Base-by-base conservation (phyloP, 192 early-diverging fungal genomes). In the Glomus cerebriforme region DNA sequence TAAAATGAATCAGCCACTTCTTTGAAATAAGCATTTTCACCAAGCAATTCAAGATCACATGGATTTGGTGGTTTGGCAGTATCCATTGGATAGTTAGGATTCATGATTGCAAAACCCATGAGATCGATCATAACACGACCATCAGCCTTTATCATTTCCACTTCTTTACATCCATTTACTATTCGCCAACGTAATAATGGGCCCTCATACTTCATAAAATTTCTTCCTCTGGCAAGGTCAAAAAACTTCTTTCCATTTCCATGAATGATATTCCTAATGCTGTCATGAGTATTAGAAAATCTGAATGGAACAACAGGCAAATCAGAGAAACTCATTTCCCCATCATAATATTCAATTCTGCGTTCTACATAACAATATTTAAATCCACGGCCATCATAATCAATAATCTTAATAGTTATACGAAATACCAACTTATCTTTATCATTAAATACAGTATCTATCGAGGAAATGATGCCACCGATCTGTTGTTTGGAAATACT, bases 41-140 rank as follows among this genome's bases (percentile, higher is more conserved):
- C 13, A 0, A 17, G 10, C 27, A 64, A 29, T 3, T 31, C 29
- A 64, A 29, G 1, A 15, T 64, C 27, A 15, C 29, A 27, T 64
- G 22, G 6, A n/a, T 64, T 26, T 32, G 63, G 63, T 31, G 24
- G 24, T 26, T 7, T 3, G 8, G 29, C 29, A 64, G 31, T 31
- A 0, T 3, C 63, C 63, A 64, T 64, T 17, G 0, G 0, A 29
- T 64, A 31, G 3, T 29, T 0, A 13, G 27, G 63, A 64, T 64
- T 64, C 63, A 64, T 64, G 24, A 15, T 32, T 29, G 63, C 26
- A 32, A 64, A 64, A 64, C 24, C 31, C 31, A 31, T 15, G 27
- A 64, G 63, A 64, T 64, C 63, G 31, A 64, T 64, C 26, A 64
- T 64, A 13, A 64, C 63, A 29, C 63, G 63, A 0, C 63, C 63